A percentile compares a stretch with the other conserved stretches of the same genome.
Conservation (phyloP, 1,284 basidiomycete species). For the Cutaneotrichosporon cavernicola region DNA sequence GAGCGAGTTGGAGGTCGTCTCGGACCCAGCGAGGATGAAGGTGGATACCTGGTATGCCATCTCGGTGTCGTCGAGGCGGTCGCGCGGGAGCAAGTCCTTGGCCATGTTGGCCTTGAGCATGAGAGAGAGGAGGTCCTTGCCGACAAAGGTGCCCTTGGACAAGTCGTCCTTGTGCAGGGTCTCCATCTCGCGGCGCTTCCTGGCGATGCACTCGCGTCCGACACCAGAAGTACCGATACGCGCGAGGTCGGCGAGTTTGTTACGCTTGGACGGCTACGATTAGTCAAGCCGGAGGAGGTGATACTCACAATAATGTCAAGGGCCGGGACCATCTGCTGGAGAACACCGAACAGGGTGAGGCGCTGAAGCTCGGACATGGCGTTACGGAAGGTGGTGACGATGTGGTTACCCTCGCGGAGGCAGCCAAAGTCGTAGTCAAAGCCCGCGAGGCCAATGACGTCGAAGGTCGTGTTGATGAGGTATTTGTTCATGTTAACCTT, state of each 20-base stretch:
- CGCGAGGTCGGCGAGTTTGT: conserved; percentile 4
- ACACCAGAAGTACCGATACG: conserved; percentile 8
- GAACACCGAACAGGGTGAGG: conserved; percentile 54
- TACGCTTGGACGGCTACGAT: conserved; percentile 14
- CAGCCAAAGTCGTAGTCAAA: conserved; percentile 61
- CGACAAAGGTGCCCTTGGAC: conserved; percentile 54
- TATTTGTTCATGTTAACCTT: conserved; percentile 23
- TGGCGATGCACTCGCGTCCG: background rate
- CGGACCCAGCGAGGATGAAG: conserved; percentile 65
- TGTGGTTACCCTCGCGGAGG: conserved; percentile 34
- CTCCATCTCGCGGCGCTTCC: conserved; percentile 12
- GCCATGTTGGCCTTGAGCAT: conserved; percentile 62
- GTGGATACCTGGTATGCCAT: conserved; percentile 75
- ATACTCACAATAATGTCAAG: conserved; percentile 51
- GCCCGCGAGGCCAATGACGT: conserved; percentile 66
- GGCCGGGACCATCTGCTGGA: conserved; percentile 53
- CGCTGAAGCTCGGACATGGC: conserved; percentile 12
- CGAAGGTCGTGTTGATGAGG: conserved; percentile 60
- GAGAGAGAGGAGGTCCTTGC: conserved; percentile 50
- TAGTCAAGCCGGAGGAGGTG: conserved; percentile 9
- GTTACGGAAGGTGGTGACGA: conserved; percentile 52
- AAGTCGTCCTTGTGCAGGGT: conserved; percentile 35
- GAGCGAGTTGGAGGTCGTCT: conserved; percentile 69
- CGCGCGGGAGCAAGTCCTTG: conserved; percentile 57
- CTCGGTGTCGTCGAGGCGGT: conserved; percentile 65